Conservation (phyloP, 306 rosid genomes). For the Quercus bicolor region DNA sequence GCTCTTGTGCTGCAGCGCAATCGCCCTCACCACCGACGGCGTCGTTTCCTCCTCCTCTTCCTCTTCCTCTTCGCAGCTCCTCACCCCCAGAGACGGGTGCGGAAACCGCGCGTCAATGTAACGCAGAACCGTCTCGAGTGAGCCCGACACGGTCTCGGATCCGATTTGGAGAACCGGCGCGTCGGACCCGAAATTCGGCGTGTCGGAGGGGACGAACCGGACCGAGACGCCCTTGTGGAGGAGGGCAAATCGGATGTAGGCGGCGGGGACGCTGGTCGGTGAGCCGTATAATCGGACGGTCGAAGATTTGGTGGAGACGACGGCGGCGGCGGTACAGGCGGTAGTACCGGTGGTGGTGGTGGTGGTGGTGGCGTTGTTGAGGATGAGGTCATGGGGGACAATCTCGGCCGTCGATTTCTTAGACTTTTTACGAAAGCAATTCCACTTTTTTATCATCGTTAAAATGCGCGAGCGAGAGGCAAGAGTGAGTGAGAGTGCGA, state of each 20-base stretch:
- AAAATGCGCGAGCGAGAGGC: no score
- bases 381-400: constrained; percentile 56
- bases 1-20: constrained; percentile 66
- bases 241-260: constrained; percentile 70
- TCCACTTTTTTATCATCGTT: constrained; percentile 46
- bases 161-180: constrained; percentile 55
- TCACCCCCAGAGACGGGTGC: constrained; percentile 27
- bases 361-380: neutral
- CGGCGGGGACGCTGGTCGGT: constrained; percentile 44
- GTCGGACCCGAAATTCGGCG: constrained; percentile 28
- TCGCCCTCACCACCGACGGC: constrained; percentile 46
- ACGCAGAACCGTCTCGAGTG: constrained; percentile 52
- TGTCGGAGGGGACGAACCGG: constrained; percentile 39
- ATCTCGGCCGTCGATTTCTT: constrained; percentile 71
- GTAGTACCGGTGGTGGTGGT: no score
- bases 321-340: no score
- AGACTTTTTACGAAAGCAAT: constrained; percentile 39
- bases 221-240: constrained; percentile 51
- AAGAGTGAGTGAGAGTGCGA: no score
- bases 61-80: neutral
- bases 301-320: constrained; percentile 12
- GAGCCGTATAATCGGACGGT: constrained; percentile 62
- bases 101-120: constrained; percentile 66
- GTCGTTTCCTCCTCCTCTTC: constrained; percentile 29
- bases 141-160: constrained; percentile 58